Percentiles rank a stretch among this genome's conserved stretches.
Evolutionary conservation across 441 rosid species (phyloP).

Genomic region (Syzygium malaccense): DNA sequence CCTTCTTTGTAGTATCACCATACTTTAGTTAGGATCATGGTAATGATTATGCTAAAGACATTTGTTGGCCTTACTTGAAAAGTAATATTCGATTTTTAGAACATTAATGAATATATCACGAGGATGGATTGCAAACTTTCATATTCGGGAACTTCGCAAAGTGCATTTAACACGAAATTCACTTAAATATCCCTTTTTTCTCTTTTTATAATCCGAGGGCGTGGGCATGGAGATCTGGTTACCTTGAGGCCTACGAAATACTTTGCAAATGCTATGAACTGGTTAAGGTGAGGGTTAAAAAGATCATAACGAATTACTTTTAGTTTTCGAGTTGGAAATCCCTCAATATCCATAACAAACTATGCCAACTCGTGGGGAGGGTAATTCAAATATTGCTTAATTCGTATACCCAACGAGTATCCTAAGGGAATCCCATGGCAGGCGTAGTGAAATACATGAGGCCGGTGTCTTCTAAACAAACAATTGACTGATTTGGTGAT

Average conservation of each 20-base stretch:
- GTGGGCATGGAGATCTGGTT: fast-evolving
- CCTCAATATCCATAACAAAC: background rate
- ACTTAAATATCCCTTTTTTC: too few relatives aligned
- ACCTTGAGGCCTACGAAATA: background rate
- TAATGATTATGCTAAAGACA: background rate
- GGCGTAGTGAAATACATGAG: background rate
- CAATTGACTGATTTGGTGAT: background rate
- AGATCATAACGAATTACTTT: background rate
- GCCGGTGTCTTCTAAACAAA: background rate
- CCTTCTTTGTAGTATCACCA: background rate
- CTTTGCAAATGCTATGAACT: background rate
- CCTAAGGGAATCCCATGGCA: background rate
- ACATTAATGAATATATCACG: background rate
- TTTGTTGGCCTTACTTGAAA: background rate
- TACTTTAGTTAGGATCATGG: background rate
- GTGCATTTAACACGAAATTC: too few relatives aligned
- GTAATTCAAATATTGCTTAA: background rate
- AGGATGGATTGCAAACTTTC: background rate
- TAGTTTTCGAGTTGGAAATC: background rate
- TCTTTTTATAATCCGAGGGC: too few relatives aligned
- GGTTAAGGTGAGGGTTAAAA: too few relatives aligned
- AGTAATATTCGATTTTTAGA: background rate
- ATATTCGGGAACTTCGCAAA: background rate
- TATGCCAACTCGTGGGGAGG: background rate
- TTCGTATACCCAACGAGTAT: background rate